These are phyloP conservation scores for Lophium mytilinum DNA, from an alignment of 495 filamentous ascomycete species.

Conservation along the genomic window DNA sequence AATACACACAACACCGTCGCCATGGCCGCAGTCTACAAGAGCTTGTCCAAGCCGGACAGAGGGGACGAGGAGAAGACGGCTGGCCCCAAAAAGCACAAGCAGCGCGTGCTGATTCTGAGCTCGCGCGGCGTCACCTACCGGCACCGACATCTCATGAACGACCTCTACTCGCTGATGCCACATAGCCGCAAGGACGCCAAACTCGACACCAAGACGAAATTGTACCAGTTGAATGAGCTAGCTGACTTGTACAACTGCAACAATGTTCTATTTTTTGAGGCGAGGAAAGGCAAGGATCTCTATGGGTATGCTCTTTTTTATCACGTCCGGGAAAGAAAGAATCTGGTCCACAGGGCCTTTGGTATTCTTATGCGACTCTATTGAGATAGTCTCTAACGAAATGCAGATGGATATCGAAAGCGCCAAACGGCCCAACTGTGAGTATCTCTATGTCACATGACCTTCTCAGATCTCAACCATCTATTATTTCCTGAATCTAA, in stretches of 20 bases:
- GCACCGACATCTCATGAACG: constrained; percentile 87
- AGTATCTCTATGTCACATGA: too few relatives aligned
- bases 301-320: constrained; percentile 40
- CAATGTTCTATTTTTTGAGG: constrained; percentile 95
- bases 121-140: constrained; percentile 59
- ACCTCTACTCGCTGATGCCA: constrained; percentile 80
- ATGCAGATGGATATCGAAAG: constrained; percentile 73
- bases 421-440: constrained; percentile 84
- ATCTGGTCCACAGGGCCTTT: too few relatives aligned
- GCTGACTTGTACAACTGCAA: constrained; percentile 99
- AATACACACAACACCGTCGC: constrained; percentile 14
- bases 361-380: too few relatives aligned
- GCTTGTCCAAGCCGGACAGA: constrained; percentile 55
- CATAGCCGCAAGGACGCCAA: constrained; percentile 93
- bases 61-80: constrained; percentile 32
- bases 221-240: constrained; percentile 88
- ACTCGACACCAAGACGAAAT: constrained; percentile 89
- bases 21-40: constrained; percentile 95
- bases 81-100: constrained; percentile 53
- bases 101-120: constrained; percentile 73
- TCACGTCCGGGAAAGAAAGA: too few relatives aligned
- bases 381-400: too few relatives aligned
- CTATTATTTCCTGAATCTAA: too few relatives aligned
- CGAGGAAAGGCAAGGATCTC: constrained; percentile 85
- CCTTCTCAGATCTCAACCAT: too few relatives aligned